Percentiles rank a stretch among this genome's conserved stretches.
These are phyloP conservation scores for Chrysosporium queenslandicum DNA, from an alignment of 2,329 filamentous ascomycete species.

Conservation along the genomic window DNA sequence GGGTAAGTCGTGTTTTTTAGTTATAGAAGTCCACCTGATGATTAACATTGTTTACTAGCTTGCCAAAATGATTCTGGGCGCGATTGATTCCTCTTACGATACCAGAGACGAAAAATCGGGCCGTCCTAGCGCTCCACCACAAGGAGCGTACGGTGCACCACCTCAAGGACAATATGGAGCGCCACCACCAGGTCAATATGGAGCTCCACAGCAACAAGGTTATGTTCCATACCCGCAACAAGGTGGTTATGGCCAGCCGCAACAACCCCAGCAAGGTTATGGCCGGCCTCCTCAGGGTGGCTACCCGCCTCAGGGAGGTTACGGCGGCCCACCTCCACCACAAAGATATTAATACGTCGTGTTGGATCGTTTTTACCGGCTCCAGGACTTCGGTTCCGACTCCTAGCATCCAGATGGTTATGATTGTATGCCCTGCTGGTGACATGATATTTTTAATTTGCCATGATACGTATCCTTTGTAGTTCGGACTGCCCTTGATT, in stretches of 20 bases:
- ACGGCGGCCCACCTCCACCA: constrained; percentile 20
- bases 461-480: too few relatives aligned
- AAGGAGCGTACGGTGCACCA: constrained; percentile 6
- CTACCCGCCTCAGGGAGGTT: constrained; percentile 20
- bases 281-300: constrained; percentile 21
- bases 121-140: neutral
- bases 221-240: constrained; percentile 20
- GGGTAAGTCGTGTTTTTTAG: constrained; percentile 34
- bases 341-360: constrained; percentile 15
- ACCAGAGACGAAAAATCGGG: constrained; percentile 52
- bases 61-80: constrained; percentile 57
- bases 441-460: too few relatives aligned
- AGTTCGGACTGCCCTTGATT: too few relatives aligned
- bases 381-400: too few relatives aligned
- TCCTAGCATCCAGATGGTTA: too few relatives aligned
- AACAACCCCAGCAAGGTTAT: constrained; percentile 20
- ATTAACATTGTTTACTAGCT: constrained; percentile 30
- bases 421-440: too few relatives aligned
- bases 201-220: constrained; percentile 23
- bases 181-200: constrained; percentile 26
- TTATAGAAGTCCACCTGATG: too few relatives aligned
- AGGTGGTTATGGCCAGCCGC: constrained; percentile 21
- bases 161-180: constrained; percentile 26
- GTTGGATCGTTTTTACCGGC: too few relatives aligned
- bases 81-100: constrained; percentile 57